Conservation (phyloP, 1,139 yeast genomes). For the Meyerozyma guilliermondii region DNA sequence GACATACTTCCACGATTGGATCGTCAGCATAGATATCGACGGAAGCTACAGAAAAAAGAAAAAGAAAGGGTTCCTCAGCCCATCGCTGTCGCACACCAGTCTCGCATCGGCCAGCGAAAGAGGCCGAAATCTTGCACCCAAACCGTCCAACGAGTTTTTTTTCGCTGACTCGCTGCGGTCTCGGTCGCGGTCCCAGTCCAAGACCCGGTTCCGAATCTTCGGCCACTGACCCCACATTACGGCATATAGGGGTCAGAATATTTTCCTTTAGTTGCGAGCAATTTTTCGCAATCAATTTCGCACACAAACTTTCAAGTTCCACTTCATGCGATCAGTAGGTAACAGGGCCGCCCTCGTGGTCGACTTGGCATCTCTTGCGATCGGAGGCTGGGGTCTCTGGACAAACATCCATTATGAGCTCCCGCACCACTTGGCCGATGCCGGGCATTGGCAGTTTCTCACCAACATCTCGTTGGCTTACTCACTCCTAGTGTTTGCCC, state of each 20-base stretch:
- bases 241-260: neutral
- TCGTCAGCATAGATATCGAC: conserved; percentile 9
- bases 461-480: conserved; percentile 54
- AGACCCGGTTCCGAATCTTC: conserved; percentile 6
- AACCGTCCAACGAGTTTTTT: neutral
- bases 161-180: conserved; percentile 1
- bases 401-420: conserved; percentile 18
- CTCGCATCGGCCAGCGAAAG: conserved; percentile 4
- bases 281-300: too few species aligned
- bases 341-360: conserved; percentile 22
- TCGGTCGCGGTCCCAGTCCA: conserved; percentile 5
- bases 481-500: conserved; percentile 39
- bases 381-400: conserved; percentile 29
- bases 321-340: conserved; percentile 23
- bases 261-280: too few species aligned
- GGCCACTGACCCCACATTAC: conserved; percentile 2
- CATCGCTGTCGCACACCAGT: conserved; percentile 5
- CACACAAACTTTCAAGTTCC: neutral
- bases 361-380: conserved; percentile 21
- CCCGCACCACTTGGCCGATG: conserved; percentile 45
- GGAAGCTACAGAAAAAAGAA: conserved; percentile 1
- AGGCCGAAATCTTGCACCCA: conserved; percentile 4
- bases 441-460: conserved; percentile 65
- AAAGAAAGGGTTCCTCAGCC: neutral
- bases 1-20: conserved; percentile 11